These are phyloP conservation scores for Penicillium sp. DNA, from an alignment of 2,329 filamentous ascomycete genomes.

Conservation along the genomic window DNA sequence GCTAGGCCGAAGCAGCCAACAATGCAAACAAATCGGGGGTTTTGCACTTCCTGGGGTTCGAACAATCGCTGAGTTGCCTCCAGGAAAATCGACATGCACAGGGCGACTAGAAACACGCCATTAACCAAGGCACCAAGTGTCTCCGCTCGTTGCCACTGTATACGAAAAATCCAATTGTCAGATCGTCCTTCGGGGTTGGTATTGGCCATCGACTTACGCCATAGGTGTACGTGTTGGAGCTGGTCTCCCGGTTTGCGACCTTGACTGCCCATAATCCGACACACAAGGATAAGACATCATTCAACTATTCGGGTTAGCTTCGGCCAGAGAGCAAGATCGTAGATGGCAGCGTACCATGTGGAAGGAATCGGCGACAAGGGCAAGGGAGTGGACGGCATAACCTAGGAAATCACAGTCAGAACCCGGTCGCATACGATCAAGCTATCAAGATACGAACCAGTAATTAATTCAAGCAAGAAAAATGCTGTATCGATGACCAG, in stretches of 20 bases:
- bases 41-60: slow-evolving; percentile 81
- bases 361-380: slow-evolving; percentile 93
- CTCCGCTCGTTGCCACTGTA: slow-evolving; percentile 91
- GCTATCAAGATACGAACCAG: slow-evolving; percentile 52
- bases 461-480: slow-evolving; percentile 83
- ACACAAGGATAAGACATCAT: slow-evolving; percentile 91
- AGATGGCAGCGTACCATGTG: slow-evolving; percentile 71
- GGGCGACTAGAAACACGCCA: slow-evolving; percentile 92
- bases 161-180: slow-evolving; percentile 7
- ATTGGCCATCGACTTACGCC: slow-evolving; percentile 61
- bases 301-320: slow-evolving; percentile 59
- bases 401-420: slow-evolving; percentile 46
- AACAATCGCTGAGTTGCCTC: slow-evolving; percentile 91
- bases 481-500: slow-evolving; percentile 85
- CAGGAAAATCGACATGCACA: slow-evolving; percentile 94
- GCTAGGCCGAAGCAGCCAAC: slow-evolving; percentile 82
- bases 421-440: not conserved
- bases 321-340: not conserved
- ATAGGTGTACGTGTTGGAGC: slow-evolving; percentile 89
- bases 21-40: slow-evolving; percentile 82
- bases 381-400: slow-evolving; percentile 84
- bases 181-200: not conserved
- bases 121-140: slow-evolving; percentile 96
- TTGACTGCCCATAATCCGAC: slow-evolving; percentile 96
- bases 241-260: slow-evolving; percentile 75